Conservation (phyloP, 164 flowering plant species). For the Magnolia kwangsiensis region DNA sequence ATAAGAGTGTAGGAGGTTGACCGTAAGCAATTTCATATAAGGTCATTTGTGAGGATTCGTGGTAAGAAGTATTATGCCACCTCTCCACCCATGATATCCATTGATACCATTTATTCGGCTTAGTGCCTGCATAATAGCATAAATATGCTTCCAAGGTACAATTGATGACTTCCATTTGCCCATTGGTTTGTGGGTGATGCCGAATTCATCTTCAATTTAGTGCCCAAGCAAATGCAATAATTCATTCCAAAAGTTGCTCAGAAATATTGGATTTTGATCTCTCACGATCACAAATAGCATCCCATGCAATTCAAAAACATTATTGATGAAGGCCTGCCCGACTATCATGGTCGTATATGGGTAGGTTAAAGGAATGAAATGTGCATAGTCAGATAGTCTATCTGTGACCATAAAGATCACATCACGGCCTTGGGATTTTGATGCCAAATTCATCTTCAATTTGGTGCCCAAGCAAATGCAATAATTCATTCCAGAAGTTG, state of each 20-base stretch:
- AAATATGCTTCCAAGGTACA: neutral
- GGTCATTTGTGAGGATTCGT: neutral
- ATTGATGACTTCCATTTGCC: slow-evolving; percentile 8
- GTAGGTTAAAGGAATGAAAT: slow-evolving; percentile 2
- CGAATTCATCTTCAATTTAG: neutral
- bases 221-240: neutral
- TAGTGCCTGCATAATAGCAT: neutral
- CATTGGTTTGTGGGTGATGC: slow-evolving; percentile 10
- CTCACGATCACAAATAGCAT: slow-evolving; percentile 5
- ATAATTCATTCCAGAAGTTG: slow-evolving; percentile 13
- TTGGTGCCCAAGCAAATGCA: neutral
- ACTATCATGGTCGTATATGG: neutral
- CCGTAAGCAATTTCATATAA: slow-evolving; percentile 1
- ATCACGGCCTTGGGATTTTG: neutral
- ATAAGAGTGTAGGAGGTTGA: neutral
- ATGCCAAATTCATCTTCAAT: neutral
- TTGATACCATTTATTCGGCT: neutral
- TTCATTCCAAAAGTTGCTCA: slow-evolving; percentile 13
- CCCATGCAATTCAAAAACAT: slow-evolving; percentile 9
- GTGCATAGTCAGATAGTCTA: neutral
- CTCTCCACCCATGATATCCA: neutral
- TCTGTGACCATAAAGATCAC: neutral
- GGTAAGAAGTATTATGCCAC: neutral
- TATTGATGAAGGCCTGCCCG: neutral
- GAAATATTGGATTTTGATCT: slow-evolving; percentile 5